These are phyloP conservation scores for Ceratocystis papillata DNA, from an alignment of 2,329 filamentous ascomycete species.

Conservation along the genomic window DNA sequence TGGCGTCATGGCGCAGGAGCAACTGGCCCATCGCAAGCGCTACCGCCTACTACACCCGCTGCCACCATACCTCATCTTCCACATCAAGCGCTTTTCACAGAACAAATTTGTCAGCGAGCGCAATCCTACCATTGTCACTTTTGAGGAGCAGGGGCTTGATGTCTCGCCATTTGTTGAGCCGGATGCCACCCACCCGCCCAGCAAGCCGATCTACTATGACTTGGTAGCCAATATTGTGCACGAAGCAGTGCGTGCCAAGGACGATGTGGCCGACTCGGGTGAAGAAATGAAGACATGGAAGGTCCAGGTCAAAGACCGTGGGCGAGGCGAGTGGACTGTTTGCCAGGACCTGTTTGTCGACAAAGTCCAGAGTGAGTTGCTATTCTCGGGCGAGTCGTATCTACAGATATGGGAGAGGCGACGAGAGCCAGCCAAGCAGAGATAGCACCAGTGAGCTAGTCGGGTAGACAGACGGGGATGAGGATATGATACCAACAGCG, in stretches of 20 bases:
- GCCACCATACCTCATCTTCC: slow-evolving; percentile 81
- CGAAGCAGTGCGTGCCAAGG: slow-evolving; percentile 64
- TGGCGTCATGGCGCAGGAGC: slow-evolving; percentile 75
- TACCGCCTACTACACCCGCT: slow-evolving; percentile 85
- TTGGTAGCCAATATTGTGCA: slow-evolving; percentile 90
- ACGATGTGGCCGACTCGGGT: slow-evolving; percentile 79
- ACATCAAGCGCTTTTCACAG: slow-evolving; percentile 91
- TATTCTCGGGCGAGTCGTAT: slow-evolving; percentile 91
- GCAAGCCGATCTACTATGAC: slow-evolving; percentile 87
- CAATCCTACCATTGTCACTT: slow-evolving; percentile 96
- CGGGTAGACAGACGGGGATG: neutral
- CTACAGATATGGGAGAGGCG: slow-evolving; percentile 92
- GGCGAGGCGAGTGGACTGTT: slow-evolving; percentile 77
- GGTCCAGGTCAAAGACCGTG: slow-evolving; percentile 75
- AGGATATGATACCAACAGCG: neutral
- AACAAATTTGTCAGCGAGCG: slow-evolving; percentile 96
- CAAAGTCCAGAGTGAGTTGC: slow-evolving; percentile 72
- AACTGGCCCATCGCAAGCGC: slow-evolving; percentile 74
- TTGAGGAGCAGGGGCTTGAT: slow-evolving; percentile 72
- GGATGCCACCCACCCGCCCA: slow-evolving; percentile 56
- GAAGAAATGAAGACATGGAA: slow-evolving; percentile 89
- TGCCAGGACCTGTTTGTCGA: slow-evolving; percentile 92
- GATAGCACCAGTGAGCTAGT: neutral
- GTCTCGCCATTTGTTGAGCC: slow-evolving; percentile 87
- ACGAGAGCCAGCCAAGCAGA: slow-evolving; percentile 34